Evolutionary conservation across 2,329 filamentous ascomycete genomes (phyloP).

Genomic region (Samsoniella hepiali): DNA sequence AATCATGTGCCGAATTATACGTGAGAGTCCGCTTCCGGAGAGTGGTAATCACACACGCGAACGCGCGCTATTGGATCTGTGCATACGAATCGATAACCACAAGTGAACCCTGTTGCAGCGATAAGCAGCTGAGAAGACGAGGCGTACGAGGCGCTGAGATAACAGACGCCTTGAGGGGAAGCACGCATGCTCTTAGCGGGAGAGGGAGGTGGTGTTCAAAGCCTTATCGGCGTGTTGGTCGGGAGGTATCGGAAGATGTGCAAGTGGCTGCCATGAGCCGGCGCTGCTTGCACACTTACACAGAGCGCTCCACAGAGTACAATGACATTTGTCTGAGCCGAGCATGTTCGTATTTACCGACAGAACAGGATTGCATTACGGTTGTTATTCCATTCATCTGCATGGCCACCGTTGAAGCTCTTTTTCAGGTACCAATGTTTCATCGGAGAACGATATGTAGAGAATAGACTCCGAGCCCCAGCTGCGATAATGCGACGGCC

Average conservation of each 20-base stretch:
- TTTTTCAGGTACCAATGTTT: background rate
- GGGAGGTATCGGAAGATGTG: conserved; percentile 1
- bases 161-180: background rate
- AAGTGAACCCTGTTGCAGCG: background rate
- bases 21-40: background rate
- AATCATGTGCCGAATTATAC: background rate
- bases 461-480: background rate
- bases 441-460: background rate
- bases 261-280: background rate
- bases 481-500: background rate
- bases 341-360: background rate
- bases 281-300: background rate
- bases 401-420: background rate
- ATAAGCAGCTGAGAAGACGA: conserved; percentile 16
- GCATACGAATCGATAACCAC: conserved; percentile 8
- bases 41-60: background rate
- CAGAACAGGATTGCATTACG: background rate
- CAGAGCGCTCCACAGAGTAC: background rate
- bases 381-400: too few relatives aligned
- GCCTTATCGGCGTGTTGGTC: conserved; percentile 14
- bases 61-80: conserved; percentile 1
- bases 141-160: conserved; percentile 9
- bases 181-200: background rate
- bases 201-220: background rate
- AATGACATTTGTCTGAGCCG: background rate